Evolutionary conservation across 441 rosid species (phyloP).

Genomic region (Gossypium schwendimanii): DNA sequence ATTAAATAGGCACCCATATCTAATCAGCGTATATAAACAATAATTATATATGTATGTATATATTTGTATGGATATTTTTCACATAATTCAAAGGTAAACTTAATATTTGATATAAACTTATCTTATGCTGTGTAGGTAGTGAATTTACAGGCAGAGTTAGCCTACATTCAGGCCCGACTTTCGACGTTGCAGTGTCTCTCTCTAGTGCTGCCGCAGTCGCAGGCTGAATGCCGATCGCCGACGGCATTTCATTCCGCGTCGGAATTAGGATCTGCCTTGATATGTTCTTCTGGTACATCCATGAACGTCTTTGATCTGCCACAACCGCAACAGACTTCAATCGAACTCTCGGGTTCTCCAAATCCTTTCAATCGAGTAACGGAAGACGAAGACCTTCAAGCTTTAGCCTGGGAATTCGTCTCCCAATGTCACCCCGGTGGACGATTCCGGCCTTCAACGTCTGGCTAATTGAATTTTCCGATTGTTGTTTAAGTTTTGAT

Average conservation of each 20-base stretch:
- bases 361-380: slow-evolving; percentile 21
- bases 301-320: slow-evolving; percentile 22
- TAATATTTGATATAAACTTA: neutral
- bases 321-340: slow-evolving; percentile 16
- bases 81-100: too few relatives aligned
- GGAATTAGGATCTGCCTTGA: slow-evolving; percentile 17
- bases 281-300: slow-evolving; percentile 19
- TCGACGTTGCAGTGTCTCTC: slow-evolving; percentile 41
- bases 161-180: slow-evolving; percentile 54
- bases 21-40: too few relatives aligned
- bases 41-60: too few relatives aligned
- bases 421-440: slow-evolving; percentile 39
- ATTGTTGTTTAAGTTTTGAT: neutral
- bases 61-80: too few relatives aligned
- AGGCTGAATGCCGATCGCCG: slow-evolving; percentile 12
- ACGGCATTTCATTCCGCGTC: slow-evolving; percentile 16
- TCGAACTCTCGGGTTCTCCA: slow-evolving; percentile 20
- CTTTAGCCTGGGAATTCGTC: slow-evolving; percentile 38
- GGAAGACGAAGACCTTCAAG: slow-evolving; percentile 33
- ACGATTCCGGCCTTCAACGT: slow-evolving; percentile 25
- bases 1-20: too few relatives aligned
- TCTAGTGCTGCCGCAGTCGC: slow-evolving; percentile 15
- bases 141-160: slow-evolving; percentile 65
- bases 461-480: slow-evolving; percentile 12
- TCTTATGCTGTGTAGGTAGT: neutral